Conservation (phyloP, 2,329 filamentous ascomycete genomes). For the Trichophyton rubrum region DNA sequence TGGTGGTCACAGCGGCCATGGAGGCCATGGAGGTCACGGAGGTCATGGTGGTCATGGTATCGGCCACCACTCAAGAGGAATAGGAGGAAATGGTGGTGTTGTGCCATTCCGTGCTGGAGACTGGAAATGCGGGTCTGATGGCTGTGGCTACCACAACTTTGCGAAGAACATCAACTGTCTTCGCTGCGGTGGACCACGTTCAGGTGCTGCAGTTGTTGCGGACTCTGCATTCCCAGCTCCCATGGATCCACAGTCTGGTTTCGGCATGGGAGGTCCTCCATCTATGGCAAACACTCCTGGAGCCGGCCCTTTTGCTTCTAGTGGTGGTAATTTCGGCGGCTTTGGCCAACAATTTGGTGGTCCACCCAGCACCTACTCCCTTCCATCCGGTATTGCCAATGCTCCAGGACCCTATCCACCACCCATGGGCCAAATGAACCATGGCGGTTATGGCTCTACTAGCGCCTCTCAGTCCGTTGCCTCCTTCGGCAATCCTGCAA, state of each 20-base stretch:
- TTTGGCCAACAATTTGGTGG: constrained; percentile 71
- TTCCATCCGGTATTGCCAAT: constrained; percentile 74
- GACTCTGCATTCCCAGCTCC: constrained; percentile 76
- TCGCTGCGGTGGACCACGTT: constrained; percentile 87
- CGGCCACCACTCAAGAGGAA: constrained; percentile 44
- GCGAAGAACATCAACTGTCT: constrained; percentile 98
- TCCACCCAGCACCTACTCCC: constrained; percentile 71
- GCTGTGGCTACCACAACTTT: constrained; percentile 97
- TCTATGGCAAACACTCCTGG: constrained; percentile 78
- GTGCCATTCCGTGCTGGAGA: constrained; percentile 97
- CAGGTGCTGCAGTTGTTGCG: constrained; percentile 83
- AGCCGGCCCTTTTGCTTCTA: constrained; percentile 58
- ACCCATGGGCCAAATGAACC: constrained; percentile 47
- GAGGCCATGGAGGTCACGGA: constrained; percentile 44
- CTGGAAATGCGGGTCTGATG: constrained; percentile 97
- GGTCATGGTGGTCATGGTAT: constrained; percentile 46
- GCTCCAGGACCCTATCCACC: constrained; percentile 61
- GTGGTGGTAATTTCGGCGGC: constrained; percentile 54
- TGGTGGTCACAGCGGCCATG: constrained; percentile 42
- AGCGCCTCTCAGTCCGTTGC: constrained; percentile 70
- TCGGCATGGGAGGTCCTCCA: constrained; percentile 63
- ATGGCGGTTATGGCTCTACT: constrained; percentile 61
- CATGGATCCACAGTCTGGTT: constrained; percentile 74
- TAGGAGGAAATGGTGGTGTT: constrained; percentile 64
- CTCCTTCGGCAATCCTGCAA: constrained; percentile 82